Conservation (phyloP, 371 early-diverging fungal genomes). For the Actinomortierella ambigua region DNA sequence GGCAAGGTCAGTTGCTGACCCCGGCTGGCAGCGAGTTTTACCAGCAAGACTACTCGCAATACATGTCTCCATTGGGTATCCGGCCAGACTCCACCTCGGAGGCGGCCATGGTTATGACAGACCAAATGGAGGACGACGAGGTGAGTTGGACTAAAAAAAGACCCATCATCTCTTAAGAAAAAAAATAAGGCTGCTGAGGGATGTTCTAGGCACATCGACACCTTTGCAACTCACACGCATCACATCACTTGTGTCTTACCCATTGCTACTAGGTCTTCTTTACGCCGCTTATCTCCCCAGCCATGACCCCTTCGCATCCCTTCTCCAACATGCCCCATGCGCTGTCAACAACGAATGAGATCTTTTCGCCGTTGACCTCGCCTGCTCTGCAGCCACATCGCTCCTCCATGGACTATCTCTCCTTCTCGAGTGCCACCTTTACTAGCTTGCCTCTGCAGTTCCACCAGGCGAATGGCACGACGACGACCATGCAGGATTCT, state of each 20-base stretch:
- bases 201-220: no score
- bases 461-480: constrained; percentile 11
- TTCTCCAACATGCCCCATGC: constrained; percentile 52
- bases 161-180: constrained; percentile 7
- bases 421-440: constrained; percentile 20
- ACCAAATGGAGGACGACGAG: constrained; percentile 38
- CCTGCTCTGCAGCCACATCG: constrained; percentile 65
- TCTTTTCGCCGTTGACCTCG: constrained; percentile 72
- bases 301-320: constrained; percentile 65
- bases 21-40: constrained; percentile 34
- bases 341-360: constrained; percentile 44
- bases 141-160: constrained; percentile 19
- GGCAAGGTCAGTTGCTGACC: constrained; percentile 26
- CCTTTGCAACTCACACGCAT: not conserved
- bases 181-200: not conserved
- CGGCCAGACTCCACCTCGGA: constrained; percentile 23
- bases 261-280: constrained; percentile 54
- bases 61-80: constrained; percentile 33
- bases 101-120: constrained; percentile 12
- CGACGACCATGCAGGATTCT: not conserved
- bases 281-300: constrained; percentile 75
- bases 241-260: constrained; percentile 1
- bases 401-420: constrained; percentile 28
- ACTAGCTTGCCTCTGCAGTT: constrained; percentile 28
- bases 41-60: constrained; percentile 20